Evolutionary conservation across 352 stramenopile species (phyloP).

Genomic region (Phytophthora melonis): DNA sequence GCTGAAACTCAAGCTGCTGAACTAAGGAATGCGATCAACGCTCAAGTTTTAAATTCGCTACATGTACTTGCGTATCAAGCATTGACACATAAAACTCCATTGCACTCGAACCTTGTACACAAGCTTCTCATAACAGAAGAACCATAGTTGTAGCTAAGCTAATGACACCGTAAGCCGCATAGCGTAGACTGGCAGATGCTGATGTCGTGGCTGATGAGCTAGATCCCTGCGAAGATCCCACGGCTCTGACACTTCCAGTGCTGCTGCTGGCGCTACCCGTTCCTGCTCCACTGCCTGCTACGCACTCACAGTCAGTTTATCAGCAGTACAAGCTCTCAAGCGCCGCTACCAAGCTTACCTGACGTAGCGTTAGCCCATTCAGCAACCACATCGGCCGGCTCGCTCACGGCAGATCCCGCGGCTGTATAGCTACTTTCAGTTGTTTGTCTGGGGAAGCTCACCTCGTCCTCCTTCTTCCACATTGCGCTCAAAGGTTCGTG

Average conservation of each 20-base stretch:
- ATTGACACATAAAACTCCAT: neutral
- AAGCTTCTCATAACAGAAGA: neutral
- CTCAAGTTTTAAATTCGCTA: too few species aligned
- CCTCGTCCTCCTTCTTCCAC: slow-evolving; percentile 57
- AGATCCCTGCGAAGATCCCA: slow-evolving; percentile 5
- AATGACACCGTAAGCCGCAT: slow-evolving; percentile 1
- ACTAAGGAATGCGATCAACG: too few species aligned
- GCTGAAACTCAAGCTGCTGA: too few species aligned
- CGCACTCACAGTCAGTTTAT: slow-evolving; percentile 1
- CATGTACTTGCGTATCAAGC: neutral
- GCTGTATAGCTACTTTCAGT: slow-evolving; percentile 32
- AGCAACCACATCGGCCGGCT: slow-evolving; percentile 41
- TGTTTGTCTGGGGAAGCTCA: slow-evolving; percentile 54
- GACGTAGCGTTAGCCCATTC: slow-evolving; percentile 40
- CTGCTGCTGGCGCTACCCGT: slow-evolving; percentile 14
- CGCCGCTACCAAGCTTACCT: slow-evolving; percentile 26
- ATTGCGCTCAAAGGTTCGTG: slow-evolving; percentile 52
- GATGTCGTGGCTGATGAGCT: slow-evolving; percentile 22
- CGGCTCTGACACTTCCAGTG: slow-evolving; percentile 7
- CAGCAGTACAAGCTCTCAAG: neutral
- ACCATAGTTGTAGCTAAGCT: slow-evolving; percentile 9
- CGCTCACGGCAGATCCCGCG: slow-evolving; percentile 54
- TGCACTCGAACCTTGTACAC: neutral
- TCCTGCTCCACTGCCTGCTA: slow-evolving; percentile 21
- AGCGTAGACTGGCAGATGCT: slow-evolving; percentile 7